Percentiles rank a stretch among this genome's conserved stretches.
phyloP scores from a whole-genome alignment of 2,329 filamentous ascomycete species.

The Zasmidium angulare region DNA sequence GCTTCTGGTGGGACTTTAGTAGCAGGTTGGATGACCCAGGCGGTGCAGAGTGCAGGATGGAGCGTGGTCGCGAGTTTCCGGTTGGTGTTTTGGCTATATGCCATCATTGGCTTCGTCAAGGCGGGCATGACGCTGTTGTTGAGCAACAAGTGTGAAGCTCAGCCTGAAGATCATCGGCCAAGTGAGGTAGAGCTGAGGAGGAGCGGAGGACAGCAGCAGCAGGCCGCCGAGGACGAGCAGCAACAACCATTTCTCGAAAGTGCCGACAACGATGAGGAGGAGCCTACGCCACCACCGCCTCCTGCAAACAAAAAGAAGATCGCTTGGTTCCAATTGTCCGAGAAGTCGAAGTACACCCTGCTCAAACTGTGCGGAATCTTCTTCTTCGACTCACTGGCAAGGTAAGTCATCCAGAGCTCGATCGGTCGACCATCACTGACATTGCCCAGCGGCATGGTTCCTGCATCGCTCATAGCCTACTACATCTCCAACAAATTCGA shows the following conservation, averaged over 20 bases:
- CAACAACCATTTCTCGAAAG: slow-evolving; percentile 15
- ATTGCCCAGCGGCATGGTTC: slow-evolving; percentile 59
- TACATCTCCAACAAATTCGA: slow-evolving; percentile 56
- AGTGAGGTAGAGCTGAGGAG: slow-evolving; percentile 4
- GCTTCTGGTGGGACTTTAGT: slow-evolving; percentile 30
- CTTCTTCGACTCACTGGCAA: slow-evolving; percentile 65
- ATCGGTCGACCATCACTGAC: slow-evolving; percentile 44
- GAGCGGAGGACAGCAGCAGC: not conserved
- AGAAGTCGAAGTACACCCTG: slow-evolving; percentile 33
- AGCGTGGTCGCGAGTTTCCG: slow-evolving; percentile 40
- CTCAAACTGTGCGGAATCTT: slow-evolving; percentile 66
- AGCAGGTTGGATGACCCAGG: slow-evolving; percentile 40
- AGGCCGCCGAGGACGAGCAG: slow-evolving; percentile 14
- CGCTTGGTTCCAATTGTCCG: slow-evolving; percentile 14
- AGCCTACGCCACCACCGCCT: not conserved
- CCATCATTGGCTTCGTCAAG: slow-evolving; percentile 41
- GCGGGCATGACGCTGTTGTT: slow-evolving; percentile 40
- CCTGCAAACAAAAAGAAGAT: slow-evolving; percentile 6
- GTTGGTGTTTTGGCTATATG: slow-evolving; percentile 45
- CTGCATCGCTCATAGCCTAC: slow-evolving; percentile 50
- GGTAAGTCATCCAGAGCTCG: slow-evolving; percentile 24
- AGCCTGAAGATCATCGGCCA: slow-evolving; percentile 7
- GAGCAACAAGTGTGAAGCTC: slow-evolving; percentile 40
- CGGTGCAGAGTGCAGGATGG: slow-evolving; percentile 37
- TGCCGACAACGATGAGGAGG: slow-evolving; percentile 3